A percentile compares a stretch with the other conserved stretches of the same genome.
phyloP scores from a whole-genome alignment of 805 yeast genomes.

The Dipodascopsis tothii region DNA sequence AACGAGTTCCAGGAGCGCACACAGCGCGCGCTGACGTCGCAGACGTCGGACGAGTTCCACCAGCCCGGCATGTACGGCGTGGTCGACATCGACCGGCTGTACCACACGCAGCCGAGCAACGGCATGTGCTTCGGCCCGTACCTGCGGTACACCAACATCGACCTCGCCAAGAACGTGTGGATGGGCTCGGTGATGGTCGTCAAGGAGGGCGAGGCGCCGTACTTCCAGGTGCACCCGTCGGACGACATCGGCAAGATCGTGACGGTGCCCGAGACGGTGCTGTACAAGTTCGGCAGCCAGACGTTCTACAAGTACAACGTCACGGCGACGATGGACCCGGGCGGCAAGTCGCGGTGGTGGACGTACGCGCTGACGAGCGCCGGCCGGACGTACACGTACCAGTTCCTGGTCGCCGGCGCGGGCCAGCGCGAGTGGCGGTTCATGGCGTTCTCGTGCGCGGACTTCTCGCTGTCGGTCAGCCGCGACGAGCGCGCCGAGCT shows the following conservation, averaged over 20 bases:
- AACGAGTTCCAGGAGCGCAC: neutral
- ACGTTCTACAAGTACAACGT: conserved; percentile 15
- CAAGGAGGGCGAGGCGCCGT: conserved; percentile 11
- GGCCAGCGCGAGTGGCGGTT: conserved; percentile 15
- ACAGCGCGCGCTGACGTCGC: neutral
- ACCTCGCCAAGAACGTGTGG: conserved; percentile 15
- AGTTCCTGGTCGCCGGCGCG: conserved; percentile 19
- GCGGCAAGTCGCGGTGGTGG: conserved; percentile 10
- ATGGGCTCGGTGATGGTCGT: conserved; percentile 18
- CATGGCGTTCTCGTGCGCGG: conserved; percentile 23
- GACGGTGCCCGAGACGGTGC: conserved; percentile 4
- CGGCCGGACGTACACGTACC: conserved; percentile 17
- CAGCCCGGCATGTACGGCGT: conserved; percentile 20
- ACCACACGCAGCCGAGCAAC: conserved; percentile 15
- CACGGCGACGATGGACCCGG: conserved; percentile 4
- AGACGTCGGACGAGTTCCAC: conserved; percentile 5
- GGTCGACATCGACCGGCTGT: conserved; percentile 10
- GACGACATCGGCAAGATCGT: conserved; percentile 11
- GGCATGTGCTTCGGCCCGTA: conserved; percentile 21
- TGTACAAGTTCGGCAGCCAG: conserved; percentile 12
- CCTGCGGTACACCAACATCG: conserved; percentile 18
- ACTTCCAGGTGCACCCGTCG: conserved; percentile 18
- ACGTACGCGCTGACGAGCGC: conserved; percentile 18
- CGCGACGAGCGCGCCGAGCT: conserved; percentile 36
- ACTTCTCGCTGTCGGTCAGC: conserved; percentile 18